A percentile compares a stretch with the other conserved stretches of the same genome.
Conservation (phyloP, 257 asterid species). For the Primulina eburnea region DNA sequence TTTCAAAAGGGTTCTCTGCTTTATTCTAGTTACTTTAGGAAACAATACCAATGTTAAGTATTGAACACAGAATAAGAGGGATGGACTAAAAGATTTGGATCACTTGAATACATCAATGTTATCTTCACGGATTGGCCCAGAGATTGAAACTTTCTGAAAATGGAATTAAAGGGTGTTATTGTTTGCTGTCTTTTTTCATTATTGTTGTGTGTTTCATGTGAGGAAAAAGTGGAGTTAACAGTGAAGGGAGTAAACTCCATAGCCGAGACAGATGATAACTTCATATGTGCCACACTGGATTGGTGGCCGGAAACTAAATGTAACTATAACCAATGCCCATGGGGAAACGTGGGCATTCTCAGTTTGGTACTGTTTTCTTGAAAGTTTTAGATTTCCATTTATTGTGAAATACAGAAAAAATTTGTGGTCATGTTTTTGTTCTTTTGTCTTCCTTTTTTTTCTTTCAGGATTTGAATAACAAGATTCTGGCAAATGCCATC, state of each 20-base stretch:
- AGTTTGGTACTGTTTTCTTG: constrained; percentile 41
- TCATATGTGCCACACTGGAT: constrained; percentile 73
- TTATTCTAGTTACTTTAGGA: constrained; percentile 3
- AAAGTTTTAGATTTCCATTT: background rate
- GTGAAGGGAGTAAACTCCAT: constrained; percentile 44
- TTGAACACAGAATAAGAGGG: constrained; percentile 20
- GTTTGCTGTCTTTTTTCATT: constrained; percentile 28
- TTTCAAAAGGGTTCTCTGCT: background rate
- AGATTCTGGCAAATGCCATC: constrained; percentile 62
- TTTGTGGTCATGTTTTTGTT: background rate
- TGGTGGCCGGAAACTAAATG: constrained; percentile 84
- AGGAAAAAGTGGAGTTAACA: constrained; percentile 43
- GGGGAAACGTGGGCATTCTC: constrained; percentile 63
- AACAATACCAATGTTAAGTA: background rate
- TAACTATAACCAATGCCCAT: constrained; percentile 65
- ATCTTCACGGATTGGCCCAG: constrained; percentile 28
- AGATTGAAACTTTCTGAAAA: constrained; percentile 15
- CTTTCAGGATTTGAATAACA: constrained; percentile 57
- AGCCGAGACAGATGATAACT: constrained; percentile 61
- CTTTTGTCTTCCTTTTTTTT: background rate
- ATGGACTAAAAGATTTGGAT: constrained; percentile 18
- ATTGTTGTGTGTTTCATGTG: constrained; percentile 28
- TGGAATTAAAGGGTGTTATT: constrained; percentile 32
- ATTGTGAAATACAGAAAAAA: constrained; percentile 5
- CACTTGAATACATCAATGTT: constrained; percentile 17